Evolutionary conservation across 2,329 filamentous ascomycete species (phyloP).

Genomic region (Aspergillus ruber): DNA sequence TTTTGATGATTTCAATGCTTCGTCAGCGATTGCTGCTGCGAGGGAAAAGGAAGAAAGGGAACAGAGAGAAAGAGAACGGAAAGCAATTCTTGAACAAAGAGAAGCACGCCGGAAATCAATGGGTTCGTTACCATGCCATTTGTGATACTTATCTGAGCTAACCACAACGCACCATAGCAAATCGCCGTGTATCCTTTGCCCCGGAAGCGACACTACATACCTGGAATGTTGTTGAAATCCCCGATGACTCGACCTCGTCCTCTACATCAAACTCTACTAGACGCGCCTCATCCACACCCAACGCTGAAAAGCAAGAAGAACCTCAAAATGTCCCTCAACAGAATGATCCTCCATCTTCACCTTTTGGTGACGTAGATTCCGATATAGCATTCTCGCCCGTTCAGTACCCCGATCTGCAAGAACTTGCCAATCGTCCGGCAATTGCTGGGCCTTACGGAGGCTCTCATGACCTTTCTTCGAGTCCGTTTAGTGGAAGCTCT

Average conservation of each 20-base stretch:
- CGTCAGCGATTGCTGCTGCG: conserved; percentile 55
- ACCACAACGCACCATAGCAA: conserved; percentile 46
- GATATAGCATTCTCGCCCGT: conserved; percentile 55
- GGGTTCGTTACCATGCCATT: conserved; percentile 37
- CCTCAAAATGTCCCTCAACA: conserved; percentile 38
- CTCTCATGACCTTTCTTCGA: conserved; percentile 66
- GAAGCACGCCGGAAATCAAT: conserved; percentile 89
- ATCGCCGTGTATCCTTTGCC: conserved; percentile 90
- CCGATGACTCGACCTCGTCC: conserved; percentile 76
- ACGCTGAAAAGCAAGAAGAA: conserved; percentile 20
- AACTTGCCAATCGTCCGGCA: conserved; percentile 42
- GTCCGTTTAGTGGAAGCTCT: conserved; percentile 62
- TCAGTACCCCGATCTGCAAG: conserved; percentile 59
- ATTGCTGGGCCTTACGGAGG: conserved; percentile 47
- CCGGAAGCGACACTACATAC: conserved; percentile 96
- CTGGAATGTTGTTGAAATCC: conserved; percentile 87
- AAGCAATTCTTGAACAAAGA: conserved; percentile 61
- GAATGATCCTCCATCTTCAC: conserved; percentile 56
- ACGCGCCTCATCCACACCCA: conserved; percentile 58
- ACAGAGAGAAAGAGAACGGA: conserved; percentile 51
- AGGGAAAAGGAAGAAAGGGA: conserved; percentile 64
- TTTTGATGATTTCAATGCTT: conserved; percentile 40
- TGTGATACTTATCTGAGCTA: conserved; percentile 4
- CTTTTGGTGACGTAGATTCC: conserved; percentile 55
- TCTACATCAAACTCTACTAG: conserved; percentile 68